Percentiles rank a stretch among this genome's conserved stretches.
phyloP scores from a whole-genome alignment of 2,329 filamentous ascomycete species.

The Cercospora canescens region DNA sequence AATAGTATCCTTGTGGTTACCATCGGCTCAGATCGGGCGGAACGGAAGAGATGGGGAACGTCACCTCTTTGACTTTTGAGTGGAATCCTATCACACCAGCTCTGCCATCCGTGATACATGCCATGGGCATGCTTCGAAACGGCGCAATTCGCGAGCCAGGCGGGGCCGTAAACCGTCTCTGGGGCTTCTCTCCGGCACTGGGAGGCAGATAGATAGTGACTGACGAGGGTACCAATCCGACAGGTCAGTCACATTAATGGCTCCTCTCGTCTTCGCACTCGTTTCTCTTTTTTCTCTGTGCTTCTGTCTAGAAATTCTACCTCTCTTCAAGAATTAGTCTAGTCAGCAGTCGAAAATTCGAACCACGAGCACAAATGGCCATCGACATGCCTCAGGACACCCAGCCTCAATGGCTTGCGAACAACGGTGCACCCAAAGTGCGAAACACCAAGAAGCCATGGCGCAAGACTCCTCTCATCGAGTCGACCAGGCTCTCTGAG shows the following conservation, averaged over 20 bases:
- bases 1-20: conserved; percentile 11
- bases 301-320: not conserved
- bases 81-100: conserved; percentile 11
- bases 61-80: conserved; percentile 11
- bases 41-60: conserved; percentile 8
- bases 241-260: not conserved
- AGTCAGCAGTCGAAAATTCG: not conserved
- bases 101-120: not conserved
- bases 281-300: conserved; percentile 4
- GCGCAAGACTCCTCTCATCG: conserved; percentile 70
- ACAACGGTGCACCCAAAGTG: conserved; percentile 1
- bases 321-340: not conserved
- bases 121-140: not conserved
- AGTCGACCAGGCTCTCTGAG: conserved; percentile 66
- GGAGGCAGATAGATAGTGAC: conserved; percentile 5
- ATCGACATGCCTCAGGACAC: conserved; percentile 10
- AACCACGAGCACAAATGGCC: conserved; percentile 12
- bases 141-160: not conserved
- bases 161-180: conserved; percentile 13
- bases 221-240: conserved; percentile 1
- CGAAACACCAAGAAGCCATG: conserved; percentile 52
- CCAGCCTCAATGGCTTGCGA: conserved; percentile 12
- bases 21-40: conserved; percentile 14
- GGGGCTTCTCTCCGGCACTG: conserved; percentile 9
- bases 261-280: conserved; percentile 1